Percentiles rank a stretch among this genome's conserved stretches.
These are phyloP conservation scores for Phytophthora lateralis DNA, from an alignment of 352 stramenopile species.

Conservation along the genomic window DNA sequence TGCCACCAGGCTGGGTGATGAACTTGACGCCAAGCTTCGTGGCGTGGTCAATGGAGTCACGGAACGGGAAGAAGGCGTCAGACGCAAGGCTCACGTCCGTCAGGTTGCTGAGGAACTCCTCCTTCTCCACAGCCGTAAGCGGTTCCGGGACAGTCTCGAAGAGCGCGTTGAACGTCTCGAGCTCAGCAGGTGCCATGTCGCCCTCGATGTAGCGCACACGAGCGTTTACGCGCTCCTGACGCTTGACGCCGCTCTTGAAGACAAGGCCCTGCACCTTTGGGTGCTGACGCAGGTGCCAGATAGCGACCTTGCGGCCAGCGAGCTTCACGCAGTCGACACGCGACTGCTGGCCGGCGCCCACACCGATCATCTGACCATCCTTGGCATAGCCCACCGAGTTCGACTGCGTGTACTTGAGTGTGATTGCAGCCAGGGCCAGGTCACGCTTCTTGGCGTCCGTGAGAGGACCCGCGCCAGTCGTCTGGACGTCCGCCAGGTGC, in stretches of 20 bases:
- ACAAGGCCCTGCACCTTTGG: conserved; percentile 94
- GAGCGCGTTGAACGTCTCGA: conserved; percentile 93
- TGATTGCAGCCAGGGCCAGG: conserved; percentile 98
- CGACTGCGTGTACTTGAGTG: conserved; percentile 99
- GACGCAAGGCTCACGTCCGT: conserved; percentile 95
- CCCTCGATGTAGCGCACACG: conserved; percentile 99
- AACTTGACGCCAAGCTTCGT: conserved; percentile 96
- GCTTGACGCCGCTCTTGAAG: conserved; percentile 98
- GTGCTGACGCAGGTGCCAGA: conserved; percentile 99
- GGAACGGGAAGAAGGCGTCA: conserved; percentile 99
- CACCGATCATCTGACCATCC: conserved; percentile 99
- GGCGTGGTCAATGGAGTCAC: conserved; percentile 98
- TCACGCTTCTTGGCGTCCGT: conserved; percentile 95
- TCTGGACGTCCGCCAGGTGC: conserved; percentile 94
- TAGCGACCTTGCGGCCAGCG: conserved; percentile 96
- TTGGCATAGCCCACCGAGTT: conserved; percentile 99
- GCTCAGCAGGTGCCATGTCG: conserved; percentile 97
- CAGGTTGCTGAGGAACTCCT: conserved; percentile 92
- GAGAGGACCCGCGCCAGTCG: conserved; percentile 83
- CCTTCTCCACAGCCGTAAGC: conserved; percentile 95
- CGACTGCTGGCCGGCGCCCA: conserved; percentile 99
- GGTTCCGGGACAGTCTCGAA: conserved; percentile 95
- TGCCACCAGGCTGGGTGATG: conserved; percentile 96
- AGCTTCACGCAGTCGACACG: conserved; percentile 99
- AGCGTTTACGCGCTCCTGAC: conserved; percentile 99